Evolutionary conservation across 202 grass and related monocot genomes (phyloP).

Genomic region (Schoenoplectus tabernaemontani): DNA sequence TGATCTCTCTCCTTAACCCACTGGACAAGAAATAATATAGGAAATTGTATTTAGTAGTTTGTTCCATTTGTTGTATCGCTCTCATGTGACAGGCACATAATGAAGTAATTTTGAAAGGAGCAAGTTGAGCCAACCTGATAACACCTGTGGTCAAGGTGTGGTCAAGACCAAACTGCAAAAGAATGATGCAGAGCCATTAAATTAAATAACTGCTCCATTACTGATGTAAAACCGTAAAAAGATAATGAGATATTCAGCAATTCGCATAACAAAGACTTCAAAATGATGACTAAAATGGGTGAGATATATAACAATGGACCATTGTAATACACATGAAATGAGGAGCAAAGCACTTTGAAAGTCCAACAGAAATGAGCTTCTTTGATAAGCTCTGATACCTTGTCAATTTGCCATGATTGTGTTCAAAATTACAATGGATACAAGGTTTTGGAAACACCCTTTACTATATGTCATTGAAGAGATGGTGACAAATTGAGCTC

Average conservation of each 20-base stretch:
- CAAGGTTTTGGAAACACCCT: too few relatives aligned
- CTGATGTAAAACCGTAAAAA: not conserved
- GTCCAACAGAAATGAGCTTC: too few relatives aligned
- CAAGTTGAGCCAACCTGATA: slow-evolving; percentile 59
- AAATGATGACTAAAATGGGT: not conserved
- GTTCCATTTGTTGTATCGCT: slow-evolving; percentile 14
- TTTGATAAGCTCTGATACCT: too few relatives aligned
- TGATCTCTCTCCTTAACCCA: slow-evolving; percentile 95
- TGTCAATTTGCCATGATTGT: too few relatives aligned
- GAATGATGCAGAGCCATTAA: not conserved
- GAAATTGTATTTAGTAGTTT: not conserved
- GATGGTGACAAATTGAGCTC: too few relatives aligned
- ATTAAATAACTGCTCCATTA: not conserved
- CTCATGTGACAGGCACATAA: slow-evolving; percentile 7
- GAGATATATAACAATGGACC: not conserved
- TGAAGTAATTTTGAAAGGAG: slow-evolving; percentile 18
- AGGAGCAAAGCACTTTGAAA: too few relatives aligned
- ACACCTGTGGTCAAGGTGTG: slow-evolving; percentile 98
- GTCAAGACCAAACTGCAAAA: slow-evolving; percentile 98
- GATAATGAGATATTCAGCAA: not conserved
- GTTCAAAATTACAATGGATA: too few relatives aligned
- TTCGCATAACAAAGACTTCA: not conserved
- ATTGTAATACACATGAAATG: not conserved
- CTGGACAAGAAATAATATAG: slow-evolving; percentile 27
- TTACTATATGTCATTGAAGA: too few relatives aligned